A percentile compares a stretch with the other conserved stretches of the same genome.
Conservation (phyloP, 1,284 basidiomycete species). For the Ustilago xerochloae region DNA sequence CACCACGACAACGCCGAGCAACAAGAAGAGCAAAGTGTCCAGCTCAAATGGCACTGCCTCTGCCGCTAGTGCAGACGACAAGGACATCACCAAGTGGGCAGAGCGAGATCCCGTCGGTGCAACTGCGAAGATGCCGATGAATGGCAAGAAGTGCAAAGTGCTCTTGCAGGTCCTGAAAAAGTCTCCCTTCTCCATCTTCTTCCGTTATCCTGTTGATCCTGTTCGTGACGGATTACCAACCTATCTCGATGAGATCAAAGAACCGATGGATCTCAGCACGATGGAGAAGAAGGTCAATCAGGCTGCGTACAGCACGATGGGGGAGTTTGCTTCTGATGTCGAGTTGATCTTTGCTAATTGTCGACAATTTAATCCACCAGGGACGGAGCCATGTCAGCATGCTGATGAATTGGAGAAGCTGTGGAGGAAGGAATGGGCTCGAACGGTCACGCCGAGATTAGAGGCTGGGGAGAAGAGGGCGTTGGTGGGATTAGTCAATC, state of each 20-base stretch:
- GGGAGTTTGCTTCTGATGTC: conserved; percentile 80
- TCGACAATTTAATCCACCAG: conserved; percentile 71
- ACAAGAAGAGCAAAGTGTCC: conserved; percentile 21
- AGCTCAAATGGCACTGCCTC: conserved; percentile 18
- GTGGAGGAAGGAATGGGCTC: conserved; percentile 84
- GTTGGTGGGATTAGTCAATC: conserved; percentile 78
- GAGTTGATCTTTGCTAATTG: conserved; percentile 85
- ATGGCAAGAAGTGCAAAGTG: conserved; percentile 76
- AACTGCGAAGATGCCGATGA: conserved; percentile 56
- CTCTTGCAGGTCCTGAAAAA: conserved; percentile 77
- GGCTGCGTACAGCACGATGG: conserved; percentile 57
- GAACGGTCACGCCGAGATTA: conserved; percentile 79
- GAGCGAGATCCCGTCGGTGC: conserved; percentile 51
- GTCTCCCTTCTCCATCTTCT: conserved; percentile 80
- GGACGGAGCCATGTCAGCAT: conserved; percentile 78
- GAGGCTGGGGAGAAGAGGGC: conserved; percentile 83
- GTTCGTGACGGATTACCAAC: conserved; percentile 78
- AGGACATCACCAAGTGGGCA: conserved; percentile 37
- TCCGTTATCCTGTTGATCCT: conserved; percentile 87
- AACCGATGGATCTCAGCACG: conserved; percentile 93
- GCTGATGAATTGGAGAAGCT: conserved; percentile 83
- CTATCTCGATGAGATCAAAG: conserved; percentile 91
- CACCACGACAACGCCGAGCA: conserved; percentile 13
- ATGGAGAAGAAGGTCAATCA: conserved; percentile 75
- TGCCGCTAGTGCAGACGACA: conserved; percentile 11